Conservation (phyloP, 768 basidiomycete species). For the Phanerochaete carnosa region DNA sequence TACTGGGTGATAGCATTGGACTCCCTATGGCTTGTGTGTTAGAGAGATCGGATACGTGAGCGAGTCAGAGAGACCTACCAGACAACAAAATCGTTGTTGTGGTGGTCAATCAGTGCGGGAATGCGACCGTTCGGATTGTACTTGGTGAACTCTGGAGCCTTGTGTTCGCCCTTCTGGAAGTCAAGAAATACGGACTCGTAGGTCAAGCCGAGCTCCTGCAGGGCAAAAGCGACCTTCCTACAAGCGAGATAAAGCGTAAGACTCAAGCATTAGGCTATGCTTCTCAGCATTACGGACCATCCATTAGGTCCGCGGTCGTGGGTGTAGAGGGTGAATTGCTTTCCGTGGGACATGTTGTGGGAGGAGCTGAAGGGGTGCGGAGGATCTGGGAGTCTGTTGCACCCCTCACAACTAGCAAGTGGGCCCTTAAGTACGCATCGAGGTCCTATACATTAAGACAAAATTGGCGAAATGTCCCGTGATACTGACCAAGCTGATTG, state of each 20-base stretch:
- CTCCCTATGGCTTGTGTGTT: constrained; percentile 18
- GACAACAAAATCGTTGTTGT: constrained; percentile 23
- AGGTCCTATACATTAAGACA: too few species aligned
- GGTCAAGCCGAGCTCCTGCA: constrained; percentile 17
- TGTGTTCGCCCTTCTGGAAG: constrained; percentile 16
- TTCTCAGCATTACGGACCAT: constrained; percentile 2
- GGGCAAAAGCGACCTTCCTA: constrained; percentile 16
- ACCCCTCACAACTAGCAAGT: too few species aligned
- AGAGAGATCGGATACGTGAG: neutral
- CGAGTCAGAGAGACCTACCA: constrained; percentile 12
- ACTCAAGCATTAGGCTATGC: neutral
- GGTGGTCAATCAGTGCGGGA: constrained; percentile 29
- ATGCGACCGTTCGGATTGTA: constrained; percentile 30
- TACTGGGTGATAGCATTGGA: constrained; percentile 40
- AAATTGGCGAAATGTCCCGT: too few species aligned
- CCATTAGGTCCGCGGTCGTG: constrained; percentile 15
- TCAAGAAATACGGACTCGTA: constrained; percentile 17
- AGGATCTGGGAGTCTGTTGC: neutral
- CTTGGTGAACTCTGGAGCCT: constrained; percentile 12
- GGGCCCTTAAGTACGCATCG: too few species aligned
- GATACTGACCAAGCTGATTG: too few species aligned
- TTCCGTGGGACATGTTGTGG: constrained; percentile 13
- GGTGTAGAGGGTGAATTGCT: constrained; percentile 18
- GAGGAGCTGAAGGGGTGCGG: neutral
- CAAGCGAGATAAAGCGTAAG: neutral